Evolutionary conservation across 2,329 filamentous ascomycete species (phyloP).

Genomic region (Dryadomyces quercus-mongolicae): DNA sequence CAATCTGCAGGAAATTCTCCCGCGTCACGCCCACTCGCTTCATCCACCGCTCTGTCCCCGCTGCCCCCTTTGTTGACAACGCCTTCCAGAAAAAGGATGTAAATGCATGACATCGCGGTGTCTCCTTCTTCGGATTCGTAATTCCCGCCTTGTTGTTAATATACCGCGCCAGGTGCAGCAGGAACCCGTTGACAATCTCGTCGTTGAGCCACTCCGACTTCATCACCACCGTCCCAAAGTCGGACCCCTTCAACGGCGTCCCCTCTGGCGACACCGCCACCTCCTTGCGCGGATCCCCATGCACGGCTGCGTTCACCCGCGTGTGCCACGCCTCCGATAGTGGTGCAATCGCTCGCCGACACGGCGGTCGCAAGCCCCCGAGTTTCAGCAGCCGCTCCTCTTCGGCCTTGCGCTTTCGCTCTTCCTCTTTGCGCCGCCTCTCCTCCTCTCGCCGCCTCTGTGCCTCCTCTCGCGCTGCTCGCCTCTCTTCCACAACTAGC

Average conservation of each 20-base stretch:
- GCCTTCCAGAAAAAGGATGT: constrained; percentile 55
- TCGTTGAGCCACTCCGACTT: constrained; percentile 61
- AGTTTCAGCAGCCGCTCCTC: constrained; percentile 11
- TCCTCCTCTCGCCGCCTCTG: constrained; percentile 13
- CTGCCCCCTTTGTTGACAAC: constrained; percentile 34
- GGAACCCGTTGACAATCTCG: constrained; percentile 57
- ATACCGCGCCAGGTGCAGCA: constrained; percentile 46
- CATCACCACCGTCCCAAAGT: constrained; percentile 51
- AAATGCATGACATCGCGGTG: constrained; percentile 50
- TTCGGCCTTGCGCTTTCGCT: constrained; percentile 12
- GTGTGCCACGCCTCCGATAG: constrained; percentile 26
- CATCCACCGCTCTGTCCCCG: constrained; percentile 39
- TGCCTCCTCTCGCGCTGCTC: constrained; percentile 12
- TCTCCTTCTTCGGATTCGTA: constrained; percentile 27
- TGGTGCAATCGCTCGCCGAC: constrained; percentile 14
- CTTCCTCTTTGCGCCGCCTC: constrained; percentile 12
- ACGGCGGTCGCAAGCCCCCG: constrained; percentile 16
- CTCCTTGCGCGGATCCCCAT: constrained; percentile 20
- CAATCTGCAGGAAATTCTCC: constrained; percentile 50
- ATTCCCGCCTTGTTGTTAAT: constrained; percentile 45
- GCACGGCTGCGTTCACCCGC: constrained; percentile 22
- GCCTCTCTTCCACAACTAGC: constrained; percentile 8
- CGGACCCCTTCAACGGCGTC: constrained; percentile 38
- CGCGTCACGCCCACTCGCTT: constrained; percentile 43
- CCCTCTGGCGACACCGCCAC: constrained; percentile 37